These are phyloP conservation scores for Cladosporium sp. DNA, from an alignment of 2,329 filamentous ascomycete species.

Conservation along the genomic window DNA sequence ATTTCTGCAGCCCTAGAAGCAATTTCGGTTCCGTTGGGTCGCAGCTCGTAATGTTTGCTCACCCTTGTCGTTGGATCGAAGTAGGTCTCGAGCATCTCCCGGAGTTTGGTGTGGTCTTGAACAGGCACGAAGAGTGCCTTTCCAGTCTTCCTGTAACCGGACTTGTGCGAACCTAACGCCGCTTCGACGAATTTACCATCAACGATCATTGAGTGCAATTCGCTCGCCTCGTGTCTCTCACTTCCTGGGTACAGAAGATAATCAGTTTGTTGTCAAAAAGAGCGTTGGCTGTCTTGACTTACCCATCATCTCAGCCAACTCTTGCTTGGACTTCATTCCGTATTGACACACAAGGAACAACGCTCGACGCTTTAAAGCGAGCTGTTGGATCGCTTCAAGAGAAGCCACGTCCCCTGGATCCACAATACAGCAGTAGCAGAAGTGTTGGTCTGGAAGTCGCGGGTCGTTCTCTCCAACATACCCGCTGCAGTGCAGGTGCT, in stretches of 20 bases:
- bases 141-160: constrained; percentile 16
- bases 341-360: constrained; percentile 21
- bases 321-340: constrained; percentile 19
- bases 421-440: constrained; percentile 45
- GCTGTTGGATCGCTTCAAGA: constrained; percentile 17
- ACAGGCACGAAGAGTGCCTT: constrained; percentile 21
- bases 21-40: background rate
- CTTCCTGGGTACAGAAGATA: too few relatives aligned
- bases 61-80: constrained; percentile 27
- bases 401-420: constrained; percentile 16
- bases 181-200: constrained; percentile 20
- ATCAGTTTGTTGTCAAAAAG: background rate
- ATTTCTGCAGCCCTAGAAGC: background rate
- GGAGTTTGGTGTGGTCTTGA: constrained; percentile 16
- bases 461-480: constrained; percentile 35
- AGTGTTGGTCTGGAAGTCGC: constrained; percentile 38
- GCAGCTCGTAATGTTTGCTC: background rate
- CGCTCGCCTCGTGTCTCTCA: constrained; percentile 8
- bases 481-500: constrained; percentile 46
- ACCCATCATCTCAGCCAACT: constrained; percentile 20
- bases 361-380: constrained; percentile 22
- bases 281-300: background rate
- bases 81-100: constrained; percentile 22
- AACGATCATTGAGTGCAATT: constrained; percentile 19
- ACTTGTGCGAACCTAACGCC: constrained; percentile 16